Conservation (phyloP, 2,329 filamentous ascomycete species). For the Apiospora saccharicola region DNA sequence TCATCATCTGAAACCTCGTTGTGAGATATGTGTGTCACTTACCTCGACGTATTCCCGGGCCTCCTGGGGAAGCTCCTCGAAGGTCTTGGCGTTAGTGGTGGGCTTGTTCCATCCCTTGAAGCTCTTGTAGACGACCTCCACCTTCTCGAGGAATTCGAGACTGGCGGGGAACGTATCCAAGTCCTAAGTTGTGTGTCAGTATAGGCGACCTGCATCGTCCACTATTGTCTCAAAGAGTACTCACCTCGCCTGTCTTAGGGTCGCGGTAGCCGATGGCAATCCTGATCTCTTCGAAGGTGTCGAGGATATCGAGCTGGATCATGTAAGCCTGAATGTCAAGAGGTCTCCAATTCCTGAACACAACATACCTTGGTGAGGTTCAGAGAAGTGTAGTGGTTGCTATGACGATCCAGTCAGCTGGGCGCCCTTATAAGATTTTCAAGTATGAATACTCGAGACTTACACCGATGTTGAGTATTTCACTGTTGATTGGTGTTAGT, state of each 20-base stretch:
- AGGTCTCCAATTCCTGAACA: background rate
- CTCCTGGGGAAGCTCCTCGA: conserved; percentile 67
- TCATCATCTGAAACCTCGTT: conserved; percentile 43
- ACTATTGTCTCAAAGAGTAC: background rate
- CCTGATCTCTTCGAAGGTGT: conserved; percentile 78
- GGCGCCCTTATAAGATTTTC: conserved; percentile 59
- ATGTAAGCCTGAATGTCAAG: background rate
- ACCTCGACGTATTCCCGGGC: conserved; percentile 54
- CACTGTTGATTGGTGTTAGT: conserved; percentile 42
- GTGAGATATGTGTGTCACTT: conserved; percentile 55
- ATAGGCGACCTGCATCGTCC: background rate
- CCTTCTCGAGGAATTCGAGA: conserved; percentile 61
- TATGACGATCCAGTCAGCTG: background rate
- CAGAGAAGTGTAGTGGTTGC: conserved; percentile 29
- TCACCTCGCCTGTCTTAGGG: conserved; percentile 47
- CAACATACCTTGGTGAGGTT: conserved; percentile 47
- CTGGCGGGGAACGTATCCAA: conserved; percentile 72
- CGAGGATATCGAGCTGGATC: conserved; percentile 68
- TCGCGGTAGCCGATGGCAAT: conserved; percentile 74
- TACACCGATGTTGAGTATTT: conserved; percentile 70
- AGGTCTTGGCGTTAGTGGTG: conserved; percentile 67
- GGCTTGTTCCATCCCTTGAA: conserved; percentile 73
- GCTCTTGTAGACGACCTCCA: conserved; percentile 72
- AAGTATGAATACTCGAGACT: background rate
- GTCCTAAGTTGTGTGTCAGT: conserved; percentile 34